Evolutionary conservation across 768 basidiomycete species (phyloP), one percentile per base, ranked within the genome.

Genomic region (Galerina sulciceps): DNA sequence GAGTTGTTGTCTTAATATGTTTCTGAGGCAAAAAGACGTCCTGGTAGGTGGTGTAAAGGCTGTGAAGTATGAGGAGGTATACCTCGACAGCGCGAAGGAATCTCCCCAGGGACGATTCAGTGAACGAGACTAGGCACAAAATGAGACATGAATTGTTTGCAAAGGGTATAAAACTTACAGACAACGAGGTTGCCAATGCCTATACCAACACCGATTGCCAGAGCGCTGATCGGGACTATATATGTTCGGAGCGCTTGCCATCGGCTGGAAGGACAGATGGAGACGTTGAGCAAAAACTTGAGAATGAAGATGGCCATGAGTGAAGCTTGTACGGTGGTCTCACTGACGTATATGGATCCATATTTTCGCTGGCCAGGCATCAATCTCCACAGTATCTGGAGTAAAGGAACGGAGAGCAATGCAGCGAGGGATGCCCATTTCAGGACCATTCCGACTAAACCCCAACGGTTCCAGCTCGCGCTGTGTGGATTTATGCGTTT

Each of bases 81-180:
- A 86, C 63, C 65, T 89, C 86, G 35, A 86, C 71, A 13, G 85
- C 86, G 63, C 85, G 81, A 55, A 83, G 75, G 63, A 91, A 83
- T 45, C 87, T 85, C n/a, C 90, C 91, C 1, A 89, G 73, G 10
- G 79, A 77, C 6, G 83, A 83, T 72, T 92, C 91, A 2, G 90
- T 83, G 66, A 91, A 90, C 53, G 77, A 73, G 68, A 88, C 89
- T 91, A 22, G 14, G 13, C 20, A 43, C 9, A n/a, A 4, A 40
- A 42, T 62, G 23, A 31, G 37, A 31, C 42, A 26, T 23, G 17
- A 34, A 50, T 41, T n/a, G 13, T 3, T 22, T 51, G 58, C 49
- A 51, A 47, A 58, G 8, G 11, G 62, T 36, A 18, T 41, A 53
- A 17, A 14, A 80, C 89, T 75, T 66, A 91, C 91, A 85, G 37